Evolutionary conservation across 495 filamentous ascomycete species (phyloP), one percentile per base, ranked within the genome.

Genomic region (Aspergillus coremiiformis): DNA sequence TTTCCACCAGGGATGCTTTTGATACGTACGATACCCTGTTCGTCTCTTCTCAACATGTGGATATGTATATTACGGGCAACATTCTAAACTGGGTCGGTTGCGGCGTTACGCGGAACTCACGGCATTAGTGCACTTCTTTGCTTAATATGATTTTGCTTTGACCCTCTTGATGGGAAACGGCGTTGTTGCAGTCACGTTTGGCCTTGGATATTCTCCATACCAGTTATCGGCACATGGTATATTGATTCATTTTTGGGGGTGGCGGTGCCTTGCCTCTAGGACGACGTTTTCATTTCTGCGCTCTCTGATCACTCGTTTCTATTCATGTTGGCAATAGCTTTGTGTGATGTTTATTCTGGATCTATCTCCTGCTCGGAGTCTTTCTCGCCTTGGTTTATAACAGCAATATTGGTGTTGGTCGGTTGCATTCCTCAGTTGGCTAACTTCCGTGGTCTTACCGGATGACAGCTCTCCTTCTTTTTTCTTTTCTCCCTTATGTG

Each of bases 51-150:
- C 48, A 33, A 53, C 39, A 35, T 39, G 46, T 52, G 52, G 49
- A 49, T 51, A 61, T 62, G 59, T 62, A 62, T 47, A 56, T 49
- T 58, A 62, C 47, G 46, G 53, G 22, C 51, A 53, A 44, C 56
- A 50, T 53, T 39, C 52, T 53, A 42, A 47, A 49, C 35, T 37
- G 47, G 44, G 50, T 52, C 49, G 55, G 58, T 52, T 44, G 39
- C 42, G 58, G 58, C 58, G 57, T 59, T 55, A 29, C 20, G 47
- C 20, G 26, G 45, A 33, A 23, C 29, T 37, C 20, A 37, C 27
- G 49, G 30, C 30, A 43, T 30, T 9, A 20, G 4, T 29, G 7
- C 22, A 14, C 41, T 41, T 17, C 39, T 44, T 22, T 39, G n/a
- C 21, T 37, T 49, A 33, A 47, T 47, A 33, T 47, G 44, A 47